phyloP scores from a whole-genome alignment of 2,329 filamentous ascomycete species.

The Chaetoscypha palmicola region DNA sequence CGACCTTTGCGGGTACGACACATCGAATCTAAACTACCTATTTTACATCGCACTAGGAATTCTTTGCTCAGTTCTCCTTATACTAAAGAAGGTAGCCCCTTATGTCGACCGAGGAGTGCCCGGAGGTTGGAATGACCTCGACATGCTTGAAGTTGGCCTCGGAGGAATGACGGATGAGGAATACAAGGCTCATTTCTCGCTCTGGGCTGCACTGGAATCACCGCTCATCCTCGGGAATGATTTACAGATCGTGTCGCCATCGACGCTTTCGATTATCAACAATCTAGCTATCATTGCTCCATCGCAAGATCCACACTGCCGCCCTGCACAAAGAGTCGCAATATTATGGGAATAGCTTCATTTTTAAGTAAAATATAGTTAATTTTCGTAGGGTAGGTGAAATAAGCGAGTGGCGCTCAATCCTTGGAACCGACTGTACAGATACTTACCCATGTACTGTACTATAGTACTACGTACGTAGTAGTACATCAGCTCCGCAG shows the following conservation, averaged over 20 bases:
- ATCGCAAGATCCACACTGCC: slow-evolving; percentile 18
- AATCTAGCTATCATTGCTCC: slow-evolving; percentile 19
- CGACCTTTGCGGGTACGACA: slow-evolving; percentile 16
- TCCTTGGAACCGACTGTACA: too few relatives aligned
- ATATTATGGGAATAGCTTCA: too few relatives aligned
- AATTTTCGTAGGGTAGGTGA: too few relatives aligned
- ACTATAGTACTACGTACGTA: too few relatives aligned
- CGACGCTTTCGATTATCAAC: slow-evolving; percentile 19
- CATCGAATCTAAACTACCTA: slow-evolving; percentile 10
- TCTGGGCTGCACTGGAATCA: slow-evolving; percentile 21
- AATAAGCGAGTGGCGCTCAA: too few relatives aligned
- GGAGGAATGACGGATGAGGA: slow-evolving; percentile 21
- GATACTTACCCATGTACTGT: too few relatives aligned
- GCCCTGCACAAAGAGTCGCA: slow-evolving; percentile 10
- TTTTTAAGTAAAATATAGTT: too few relatives aligned
- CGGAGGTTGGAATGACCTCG: slow-evolving; percentile 22
- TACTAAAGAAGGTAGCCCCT: slow-evolving; percentile 17
- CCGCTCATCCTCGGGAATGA: slow-evolving; percentile 20
- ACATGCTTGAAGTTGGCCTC: slow-evolving; percentile 22
- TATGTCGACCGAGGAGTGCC: slow-evolving; percentile 17
- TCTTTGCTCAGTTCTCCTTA: slow-evolving; percentile 18
- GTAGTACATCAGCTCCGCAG: too few relatives aligned
- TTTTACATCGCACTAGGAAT: slow-evolving; percentile 19
- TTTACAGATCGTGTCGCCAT: slow-evolving; percentile 12
- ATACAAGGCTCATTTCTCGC: slow-evolving; percentile 20